A percentile compares a stretch with the other conserved stretches of the same genome.
These are phyloP conservation scores for Colletotrichum sp. DNA, from an alignment of 2,329 filamentous ascomycete species.

Conservation along the genomic window DNA sequence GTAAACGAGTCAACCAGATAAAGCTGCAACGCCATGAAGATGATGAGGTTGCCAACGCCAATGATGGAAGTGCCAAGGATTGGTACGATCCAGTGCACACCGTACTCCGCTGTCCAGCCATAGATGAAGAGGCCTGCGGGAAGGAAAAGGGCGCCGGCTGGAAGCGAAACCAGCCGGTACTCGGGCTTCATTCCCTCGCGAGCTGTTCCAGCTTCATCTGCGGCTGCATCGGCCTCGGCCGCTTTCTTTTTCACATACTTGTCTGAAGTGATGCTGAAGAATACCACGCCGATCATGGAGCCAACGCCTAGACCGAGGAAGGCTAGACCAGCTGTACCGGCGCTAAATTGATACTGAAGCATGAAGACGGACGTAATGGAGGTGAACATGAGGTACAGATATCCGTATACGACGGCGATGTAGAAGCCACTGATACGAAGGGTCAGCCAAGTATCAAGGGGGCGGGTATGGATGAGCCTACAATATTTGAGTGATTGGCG, in stretches of 20 bases:
- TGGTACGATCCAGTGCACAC: slow-evolving; percentile 63
- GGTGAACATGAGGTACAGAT: slow-evolving; percentile 57
- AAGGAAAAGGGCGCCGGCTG: neutral
- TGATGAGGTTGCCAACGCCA: slow-evolving; percentile 48
- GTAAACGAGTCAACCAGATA: slow-evolving; percentile 69
- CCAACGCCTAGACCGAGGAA: slow-evolving; percentile 19
- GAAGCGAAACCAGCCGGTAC: slow-evolving; percentile 19
- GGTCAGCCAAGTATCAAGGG: slow-evolving; percentile 26
- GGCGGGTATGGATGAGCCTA: neutral
- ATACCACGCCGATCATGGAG: slow-evolving; percentile 13
- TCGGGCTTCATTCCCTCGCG: slow-evolving; percentile 23
- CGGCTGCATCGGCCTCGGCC: slow-evolving; percentile 1
- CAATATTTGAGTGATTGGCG: slow-evolving; percentile 47
- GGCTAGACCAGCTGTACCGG: slow-evolving; percentile 23
- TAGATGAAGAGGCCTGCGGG: slow-evolving; percentile 30
- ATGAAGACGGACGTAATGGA: slow-evolving; percentile 54
- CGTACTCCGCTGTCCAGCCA: slow-evolving; percentile 46
- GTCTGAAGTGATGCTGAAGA: slow-evolving; percentile 17
- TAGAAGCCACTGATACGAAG: slow-evolving; percentile 26
- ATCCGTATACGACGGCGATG: slow-evolving; percentile 52
- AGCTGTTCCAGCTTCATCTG: neutral
- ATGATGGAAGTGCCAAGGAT: slow-evolving; percentile 57
- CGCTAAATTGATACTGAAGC: slow-evolving; percentile 39
- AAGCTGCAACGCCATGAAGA: slow-evolving; percentile 60
- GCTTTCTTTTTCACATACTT: slow-evolving; percentile 12